Evolutionary conservation across 1,139 yeast species (phyloP), one percentile per base, ranked within the genome.

Genomic region (Magnusiomyces suaveolens): DNA sequence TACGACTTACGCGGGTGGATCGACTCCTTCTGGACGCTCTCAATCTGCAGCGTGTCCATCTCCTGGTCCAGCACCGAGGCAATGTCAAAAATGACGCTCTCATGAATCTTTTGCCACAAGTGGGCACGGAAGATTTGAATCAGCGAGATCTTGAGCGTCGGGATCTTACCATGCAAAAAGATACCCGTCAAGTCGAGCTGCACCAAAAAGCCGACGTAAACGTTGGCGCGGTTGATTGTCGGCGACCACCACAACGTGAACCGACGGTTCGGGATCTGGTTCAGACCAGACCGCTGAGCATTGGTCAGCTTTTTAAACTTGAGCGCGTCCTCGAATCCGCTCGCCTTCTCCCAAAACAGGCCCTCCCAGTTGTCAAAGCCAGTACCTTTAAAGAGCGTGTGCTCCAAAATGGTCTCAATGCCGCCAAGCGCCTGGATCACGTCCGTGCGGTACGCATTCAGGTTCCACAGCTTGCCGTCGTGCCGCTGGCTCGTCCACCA

Each of bases 181-280:
- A 94, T 92, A 64, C 98, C 99, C 0, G 99, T 94, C 64, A 94
- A 75, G 71, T 94, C 99, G 48, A 94, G 76, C 69, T 94, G 99
- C 36, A 94, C 98, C 67, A 89, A 77, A 73, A 92, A 94, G 39
- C 99, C 99, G 57, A 94, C 97, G 66, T 94, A 94, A 25, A 94
- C 98, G 65, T 94, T 92, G 3, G 98, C 98, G 62, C 99, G 80
- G 64, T 94, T 94, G 62, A 94, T 94, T 0, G 99, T 94, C 6
- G 99, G 99, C 0, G 97, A 89, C 99, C 99, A 94, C 99, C 99
- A 94, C 48, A 94, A 73, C 0, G 98, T 94, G 66, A 94, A 94
- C 49, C 99, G 79, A 69, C 99, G 84, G 67, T 94, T 94, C 2
- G 99, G 99, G 64, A 94, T 92, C 71, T 94, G 99, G 67, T 95